Base-by-base conservation (phyloP, 2,329 filamentous ascomycete genomes). In the Fusarium sp. region DNA sequence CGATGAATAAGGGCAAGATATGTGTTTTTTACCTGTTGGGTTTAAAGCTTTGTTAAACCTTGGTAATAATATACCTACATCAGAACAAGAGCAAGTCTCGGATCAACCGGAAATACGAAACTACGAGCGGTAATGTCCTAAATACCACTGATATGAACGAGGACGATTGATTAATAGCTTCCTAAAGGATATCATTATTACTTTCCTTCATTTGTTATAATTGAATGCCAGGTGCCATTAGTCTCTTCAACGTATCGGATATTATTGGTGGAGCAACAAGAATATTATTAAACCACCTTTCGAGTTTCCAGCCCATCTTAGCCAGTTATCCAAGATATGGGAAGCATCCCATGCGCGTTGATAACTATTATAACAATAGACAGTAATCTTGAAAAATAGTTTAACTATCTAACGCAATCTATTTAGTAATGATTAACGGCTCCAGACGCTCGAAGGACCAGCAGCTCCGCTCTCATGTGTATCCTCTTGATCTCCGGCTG, bases 1-100 rank as follows among this genome's bases (percentile, higher is more conserved):
- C 3, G 6, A 18, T 2, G 11, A 18, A 0, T 4, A 31, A 5
- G 14, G 17, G n/a, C 8, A 4, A 1, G 0, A 25, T 14, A 5
- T 4, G 5, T 15, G 6, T 36, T 36, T 17, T 13, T 36, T 36
- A 36, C 35, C 15, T 4, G 35, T 36, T 36, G 14, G 35, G 12
- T 15, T 13, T 14, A 7, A 14, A 15, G 35, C 35, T 36, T 36
- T 15, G 14, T 36, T 36, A 36, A 15, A 13, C 35, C 35, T 15
- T 36, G 11, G 14, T 15, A 4, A 7, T 36, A 4, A n/a, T 20
- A 20, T 11, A 20, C 4, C 9, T 41, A 13, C 20, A n/a, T 41
- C 20, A 14, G 18, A 29, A 3, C 7, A 47, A n/a, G 10, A 20
- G 27, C 2, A 17, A 18, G 15, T 25, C 22, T 17, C 25, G 14